Conservation (phyloP, 768 basidiomycete genomes). For the Naganishia friedmannii region DNA sequence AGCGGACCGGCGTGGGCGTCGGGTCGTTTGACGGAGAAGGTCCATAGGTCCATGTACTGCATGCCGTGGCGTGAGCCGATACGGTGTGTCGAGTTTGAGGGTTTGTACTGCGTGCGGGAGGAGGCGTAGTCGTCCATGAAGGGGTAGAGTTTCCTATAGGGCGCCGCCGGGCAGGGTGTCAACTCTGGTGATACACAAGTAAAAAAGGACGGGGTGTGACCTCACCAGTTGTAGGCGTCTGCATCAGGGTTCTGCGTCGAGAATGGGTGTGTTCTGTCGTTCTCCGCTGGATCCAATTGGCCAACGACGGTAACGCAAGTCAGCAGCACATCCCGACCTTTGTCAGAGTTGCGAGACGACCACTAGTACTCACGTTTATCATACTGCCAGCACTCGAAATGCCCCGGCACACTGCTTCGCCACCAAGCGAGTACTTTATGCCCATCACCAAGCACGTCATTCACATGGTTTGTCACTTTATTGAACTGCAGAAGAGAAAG, state of each 20-base stretch:
- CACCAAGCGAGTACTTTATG: conserved; percentile 20
- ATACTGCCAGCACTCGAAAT: conserved; percentile 25
- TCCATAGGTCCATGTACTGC: conserved; percentile 29
- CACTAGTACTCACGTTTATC: conserved; percentile 21
- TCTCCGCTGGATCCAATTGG: conserved; percentile 7
- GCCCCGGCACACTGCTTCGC: conserved; percentile 1
- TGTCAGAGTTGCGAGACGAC: too few species aligned
- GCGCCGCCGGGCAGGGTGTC: not conserved
- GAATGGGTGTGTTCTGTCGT: conserved; percentile 3
- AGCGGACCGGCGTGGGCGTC: too few species aligned
- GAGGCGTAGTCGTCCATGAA: conserved; percentile 15
- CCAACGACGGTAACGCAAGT: not conserved
- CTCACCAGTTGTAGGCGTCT: conserved; percentile 14
- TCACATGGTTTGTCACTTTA: not conserved
- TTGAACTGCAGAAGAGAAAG: not conserved
- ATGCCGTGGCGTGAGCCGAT: conserved; percentile 9
- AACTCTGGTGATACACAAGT: not conserved
- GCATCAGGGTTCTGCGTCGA: conserved; percentile 1
- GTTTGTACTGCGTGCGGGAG: conserved; percentile 20
- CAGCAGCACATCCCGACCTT: too few species aligned
- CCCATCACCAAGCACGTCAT: not conserved
- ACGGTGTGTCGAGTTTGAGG: conserved; percentile 2
- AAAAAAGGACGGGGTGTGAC: too few species aligned
- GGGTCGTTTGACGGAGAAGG: conserved; percentile 15
- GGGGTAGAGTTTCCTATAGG: conserved; percentile 3